Conservation (phyloP, 176 grass and related monocot species). For the Phoenix dactylifera region DNA sequence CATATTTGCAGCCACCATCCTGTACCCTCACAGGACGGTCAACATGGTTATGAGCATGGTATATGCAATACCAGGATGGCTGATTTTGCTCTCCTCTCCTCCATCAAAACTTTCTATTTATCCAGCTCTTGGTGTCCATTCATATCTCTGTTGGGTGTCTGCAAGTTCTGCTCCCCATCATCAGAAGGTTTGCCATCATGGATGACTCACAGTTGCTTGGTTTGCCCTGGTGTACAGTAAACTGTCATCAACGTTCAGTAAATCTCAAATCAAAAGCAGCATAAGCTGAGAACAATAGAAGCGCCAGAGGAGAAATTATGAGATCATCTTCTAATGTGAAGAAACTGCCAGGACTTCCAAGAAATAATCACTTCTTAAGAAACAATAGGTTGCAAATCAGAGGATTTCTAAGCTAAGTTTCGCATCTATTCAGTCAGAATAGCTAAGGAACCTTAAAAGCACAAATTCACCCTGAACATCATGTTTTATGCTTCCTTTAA, state of each 20-base stretch:
- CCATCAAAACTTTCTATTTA: constrained; percentile 6
- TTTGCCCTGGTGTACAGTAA: constrained; percentile 19
- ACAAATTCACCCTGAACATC: too few species aligned
- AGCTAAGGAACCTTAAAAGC: background rate
- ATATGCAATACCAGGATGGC: background rate
- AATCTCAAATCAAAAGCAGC: too few species aligned
- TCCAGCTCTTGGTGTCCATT: constrained; percentile 28
- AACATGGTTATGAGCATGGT: background rate
- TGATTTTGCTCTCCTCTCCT: too few species aligned
- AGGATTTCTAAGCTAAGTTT: too few species aligned
- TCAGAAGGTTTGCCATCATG: constrained; percentile 12
- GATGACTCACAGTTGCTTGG: constrained; percentile 19
- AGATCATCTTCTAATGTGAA: too few species aligned
- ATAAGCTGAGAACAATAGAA: too few species aligned
- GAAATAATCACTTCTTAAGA: too few species aligned
- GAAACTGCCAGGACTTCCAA: too few species aligned
- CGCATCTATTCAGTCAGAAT: background rate
- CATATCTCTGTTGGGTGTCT: constrained; percentile 4
- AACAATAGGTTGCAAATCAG: too few species aligned
- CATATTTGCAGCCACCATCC: too few species aligned
- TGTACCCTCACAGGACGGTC: background rate
- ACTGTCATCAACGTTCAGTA: background rate
- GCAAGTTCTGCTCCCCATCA: constrained; percentile 25
- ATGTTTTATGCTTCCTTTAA: too few species aligned
- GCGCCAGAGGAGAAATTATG: too few species aligned